These are phyloP conservation scores for Graphilbum fragrans DNA, from an alignment of 2,329 filamentous ascomycete species.

Conservation along the genomic window DNA sequence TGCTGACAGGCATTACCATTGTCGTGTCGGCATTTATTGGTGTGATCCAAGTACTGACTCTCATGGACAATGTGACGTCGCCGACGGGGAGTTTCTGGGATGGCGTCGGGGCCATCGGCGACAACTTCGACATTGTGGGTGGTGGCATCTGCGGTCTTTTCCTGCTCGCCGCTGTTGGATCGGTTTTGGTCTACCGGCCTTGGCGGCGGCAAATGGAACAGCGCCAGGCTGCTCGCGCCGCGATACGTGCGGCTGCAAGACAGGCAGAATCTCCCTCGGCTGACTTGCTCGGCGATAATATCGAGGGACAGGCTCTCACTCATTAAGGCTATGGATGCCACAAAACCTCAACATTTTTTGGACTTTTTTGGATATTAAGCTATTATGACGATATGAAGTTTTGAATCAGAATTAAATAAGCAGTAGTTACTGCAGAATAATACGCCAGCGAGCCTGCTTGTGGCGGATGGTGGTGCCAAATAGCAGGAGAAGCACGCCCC, in stretches of 20 bases:
- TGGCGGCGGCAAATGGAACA: conserved; percentile 50
- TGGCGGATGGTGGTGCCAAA: too few relatives aligned
- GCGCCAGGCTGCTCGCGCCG: neutral
- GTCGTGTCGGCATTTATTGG: conserved; percentile 78
- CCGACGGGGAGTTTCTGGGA: conserved; percentile 80
- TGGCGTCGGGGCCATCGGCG: conserved; percentile 62
- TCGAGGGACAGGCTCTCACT: too few relatives aligned
- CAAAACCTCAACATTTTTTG: too few relatives aligned
- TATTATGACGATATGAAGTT: too few relatives aligned
- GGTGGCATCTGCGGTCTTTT: conserved; percentile 81
- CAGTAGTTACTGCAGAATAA: too few relatives aligned
- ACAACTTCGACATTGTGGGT: conserved; percentile 78
- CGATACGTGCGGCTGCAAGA: neutral
- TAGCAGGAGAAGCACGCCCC: too few relatives aligned
- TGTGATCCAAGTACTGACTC: conserved; percentile 67
- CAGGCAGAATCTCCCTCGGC: too few relatives aligned
- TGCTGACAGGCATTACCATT: conserved; percentile 74
- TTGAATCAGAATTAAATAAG: too few relatives aligned
- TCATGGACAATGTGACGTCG: conserved; percentile 64
- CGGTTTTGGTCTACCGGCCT: conserved; percentile 63
- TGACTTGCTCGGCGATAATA: too few relatives aligned
- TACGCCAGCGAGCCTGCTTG: too few relatives aligned
- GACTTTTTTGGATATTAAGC: too few relatives aligned
- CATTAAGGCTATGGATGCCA: too few relatives aligned
- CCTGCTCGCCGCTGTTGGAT: conserved; percentile 60